A percentile compares a stretch with the other conserved stretches of the same genome.
Conservation (phyloP, 139 green algal species). For the Volvox reticuliferus region DNA sequence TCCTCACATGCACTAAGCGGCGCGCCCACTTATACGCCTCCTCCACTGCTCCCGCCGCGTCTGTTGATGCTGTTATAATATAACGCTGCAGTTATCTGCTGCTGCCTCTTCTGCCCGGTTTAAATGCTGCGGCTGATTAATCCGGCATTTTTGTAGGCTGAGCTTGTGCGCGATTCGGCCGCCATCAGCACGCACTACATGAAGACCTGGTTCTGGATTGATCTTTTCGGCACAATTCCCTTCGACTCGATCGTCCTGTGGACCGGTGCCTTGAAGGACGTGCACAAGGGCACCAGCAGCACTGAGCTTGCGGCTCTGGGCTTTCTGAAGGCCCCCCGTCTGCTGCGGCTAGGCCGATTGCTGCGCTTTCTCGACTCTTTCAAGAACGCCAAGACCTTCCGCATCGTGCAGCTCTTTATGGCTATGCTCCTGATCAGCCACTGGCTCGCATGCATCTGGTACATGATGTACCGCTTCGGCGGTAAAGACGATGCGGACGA, state of each 20-base stretch:
- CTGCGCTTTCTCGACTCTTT: conserved; percentile 47
- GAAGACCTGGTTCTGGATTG: conserved; percentile 52
- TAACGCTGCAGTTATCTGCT: too few species aligned
- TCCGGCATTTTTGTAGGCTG: not conserved
- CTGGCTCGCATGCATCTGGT: conserved; percentile 50
- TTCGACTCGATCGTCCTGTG: conserved; percentile 34
- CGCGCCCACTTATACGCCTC: not conserved
- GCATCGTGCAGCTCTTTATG: conserved; percentile 46
- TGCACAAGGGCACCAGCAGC: not conserved
- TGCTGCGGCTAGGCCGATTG: conserved; percentile 43
- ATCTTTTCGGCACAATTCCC: conserved; percentile 49
- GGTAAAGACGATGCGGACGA: conserved; percentile 1
- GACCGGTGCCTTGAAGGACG: not conserved
- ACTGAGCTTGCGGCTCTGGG: conserved; percentile 46
- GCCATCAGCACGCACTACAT: conserved; percentile 42
- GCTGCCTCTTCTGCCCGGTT: not conserved
- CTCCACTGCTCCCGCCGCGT: not conserved
- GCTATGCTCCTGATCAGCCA: conserved; percentile 43
- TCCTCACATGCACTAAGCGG: not conserved
- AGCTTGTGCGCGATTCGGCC: conserved; percentile 36
- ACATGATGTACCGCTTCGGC: conserved; percentile 50
- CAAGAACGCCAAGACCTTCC: conserved; percentile 49
- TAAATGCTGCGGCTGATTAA: too few species aligned
- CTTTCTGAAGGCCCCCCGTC: conserved; percentile 52
- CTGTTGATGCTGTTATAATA: not conserved